These are phyloP conservation scores for Cytospora piceae DNA, from an alignment of 2,329 filamentous ascomycete genomes.

Conservation along the genomic window DNA sequence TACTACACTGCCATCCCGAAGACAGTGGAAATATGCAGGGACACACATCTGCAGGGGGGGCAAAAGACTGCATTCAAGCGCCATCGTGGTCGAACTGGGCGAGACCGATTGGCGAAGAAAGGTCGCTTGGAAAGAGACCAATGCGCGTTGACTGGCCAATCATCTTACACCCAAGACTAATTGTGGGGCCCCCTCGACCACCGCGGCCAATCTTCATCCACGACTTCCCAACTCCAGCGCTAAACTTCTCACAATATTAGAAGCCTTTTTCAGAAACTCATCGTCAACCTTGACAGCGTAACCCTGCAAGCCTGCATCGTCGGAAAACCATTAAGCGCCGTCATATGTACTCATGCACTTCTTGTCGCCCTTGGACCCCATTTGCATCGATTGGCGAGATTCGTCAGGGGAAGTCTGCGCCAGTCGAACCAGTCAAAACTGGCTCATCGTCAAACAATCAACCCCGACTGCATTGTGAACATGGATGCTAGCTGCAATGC, in stretches of 20 bases:
- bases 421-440: constrained; percentile 28
- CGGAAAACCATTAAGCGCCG: constrained; percentile 26
- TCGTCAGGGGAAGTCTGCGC: constrained; percentile 26
- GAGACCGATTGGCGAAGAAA: constrained; percentile 26
- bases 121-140: constrained; percentile 23
- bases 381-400: constrained; percentile 27
- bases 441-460: constrained; percentile 23
- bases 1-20: background rate
- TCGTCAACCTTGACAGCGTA: constrained; percentile 10
- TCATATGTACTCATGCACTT: constrained; percentile 13
- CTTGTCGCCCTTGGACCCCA: constrained; percentile 7
- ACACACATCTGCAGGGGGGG: constrained; percentile 14
- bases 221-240: constrained; percentile 4
- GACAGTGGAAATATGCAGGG: background rate
- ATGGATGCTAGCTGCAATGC: background rate
- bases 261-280: background rate
- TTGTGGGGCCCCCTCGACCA: background rate
- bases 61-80: constrained; percentile 7
- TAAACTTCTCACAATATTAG: constrained; percentile 6
- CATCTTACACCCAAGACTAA: constrained; percentile 25
- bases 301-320: background rate
- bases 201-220: background rate
- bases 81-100: constrained; percentile 13
- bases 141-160: constrained; percentile 10
- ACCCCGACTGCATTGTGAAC: background rate